Base-by-base conservation (phyloP, 2,329 filamentous ascomycete species). In the Aspergillus candidus region DNA sequence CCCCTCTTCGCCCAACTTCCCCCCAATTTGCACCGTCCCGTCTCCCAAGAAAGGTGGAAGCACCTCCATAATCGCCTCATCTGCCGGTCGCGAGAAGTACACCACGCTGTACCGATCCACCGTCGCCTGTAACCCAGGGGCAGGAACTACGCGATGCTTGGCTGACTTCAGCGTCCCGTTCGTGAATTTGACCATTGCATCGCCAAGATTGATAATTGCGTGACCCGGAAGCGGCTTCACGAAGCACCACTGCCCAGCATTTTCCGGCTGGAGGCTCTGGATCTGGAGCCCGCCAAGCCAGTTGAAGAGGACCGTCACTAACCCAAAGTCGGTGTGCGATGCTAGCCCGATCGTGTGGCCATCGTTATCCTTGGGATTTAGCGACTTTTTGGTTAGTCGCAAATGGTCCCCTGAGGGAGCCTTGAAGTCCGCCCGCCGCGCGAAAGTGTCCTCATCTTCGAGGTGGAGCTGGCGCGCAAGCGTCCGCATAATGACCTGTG, bases 181-280 rank as follows among this genome's bases (percentile, higher is more conserved):
- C 0, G 68, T 69, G 50, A 74, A 70, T 46, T 72, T 69, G 10
- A 72, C 68, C 41, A 74, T 53, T 1, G 70, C 68, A 52, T 75
- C 73, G 2, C 73, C 72, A 6, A 75, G 57, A 50, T 75, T 75
- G 15, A 75, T 65, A 33, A 76, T 60, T 11, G 62, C 50, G 44
- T 52, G 54, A 1, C 52, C 58, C 1, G 48, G 48, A 7, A 45
- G 32, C 2, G 57, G 58, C 12, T 43, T 40, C 2, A 59, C 48
- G 33, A 46, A 61, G 12, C 45, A 33, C 58, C 58, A 59, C 7
- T 53, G 50, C 8, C 46, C 39, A 5, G 39, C 37, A 14, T 48
- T 48, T 6, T 42, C 34, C 14, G 15, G 27, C 8, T 54, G 54
- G 0, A 57, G 58, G 0, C 49, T 42, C 1, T 67, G 54, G 14